phyloP scores from a whole-genome alignment of 306 rosid species.

The Echinosophora koreensis region DNA sequence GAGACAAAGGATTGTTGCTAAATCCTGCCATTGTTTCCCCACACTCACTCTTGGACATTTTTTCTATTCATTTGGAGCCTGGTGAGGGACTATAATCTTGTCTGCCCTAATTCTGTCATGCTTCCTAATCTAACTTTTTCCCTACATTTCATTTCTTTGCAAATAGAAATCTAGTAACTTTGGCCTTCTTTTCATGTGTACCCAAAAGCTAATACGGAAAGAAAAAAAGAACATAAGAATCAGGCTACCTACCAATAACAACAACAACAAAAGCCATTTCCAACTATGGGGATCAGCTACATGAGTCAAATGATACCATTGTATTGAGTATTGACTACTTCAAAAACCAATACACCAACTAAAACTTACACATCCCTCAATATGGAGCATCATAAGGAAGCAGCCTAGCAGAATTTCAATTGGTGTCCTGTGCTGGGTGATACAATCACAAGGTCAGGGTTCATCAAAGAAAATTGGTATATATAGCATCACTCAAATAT shows the following conservation, averaged over 20 bases:
- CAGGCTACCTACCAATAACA: neutral
- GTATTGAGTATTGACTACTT: no score
- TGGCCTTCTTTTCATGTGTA: neutral
- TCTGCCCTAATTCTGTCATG: neutral
- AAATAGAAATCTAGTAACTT: neutral
- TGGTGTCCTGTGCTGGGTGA: neutral
- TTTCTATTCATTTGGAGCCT: neutral
- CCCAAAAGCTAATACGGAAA: neutral
- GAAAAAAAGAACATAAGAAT: no score
- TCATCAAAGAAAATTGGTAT: no score
- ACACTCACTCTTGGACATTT: neutral
- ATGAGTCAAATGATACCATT: no score
- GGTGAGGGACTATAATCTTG: neutral
- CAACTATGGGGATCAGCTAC: no score
- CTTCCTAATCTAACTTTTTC: neutral
- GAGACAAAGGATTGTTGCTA: conserved; percentile 1
- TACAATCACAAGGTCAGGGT: no score
- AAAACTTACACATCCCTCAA: no score
- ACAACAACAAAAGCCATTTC: no score
- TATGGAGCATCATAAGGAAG: neutral
- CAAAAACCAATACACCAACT: neutral
- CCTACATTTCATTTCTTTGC: neutral
- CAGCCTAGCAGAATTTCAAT: neutral
- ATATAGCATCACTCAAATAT: no score
- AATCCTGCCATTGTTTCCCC: neutral